Conservation (phyloP, 2,329 filamentous ascomycete genomes). For the Clarireedia homoeocarpa region DNA sequence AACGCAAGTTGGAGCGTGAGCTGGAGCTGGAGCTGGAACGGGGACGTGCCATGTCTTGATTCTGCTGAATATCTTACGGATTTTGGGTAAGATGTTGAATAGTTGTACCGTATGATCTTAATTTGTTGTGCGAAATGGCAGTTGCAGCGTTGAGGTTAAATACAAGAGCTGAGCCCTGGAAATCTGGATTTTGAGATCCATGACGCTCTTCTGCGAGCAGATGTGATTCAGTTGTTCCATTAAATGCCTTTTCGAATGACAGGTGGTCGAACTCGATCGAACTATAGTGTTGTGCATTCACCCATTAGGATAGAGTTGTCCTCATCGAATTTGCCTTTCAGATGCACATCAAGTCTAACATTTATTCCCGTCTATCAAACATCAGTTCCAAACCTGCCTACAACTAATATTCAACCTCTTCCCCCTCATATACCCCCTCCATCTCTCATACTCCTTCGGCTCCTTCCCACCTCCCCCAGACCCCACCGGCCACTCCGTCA, state of each 20-base stretch:
- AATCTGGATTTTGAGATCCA: background rate
- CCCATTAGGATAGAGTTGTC: background rate
- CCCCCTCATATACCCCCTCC: conserved; percentile 79
- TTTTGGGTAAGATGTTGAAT: too few relatives aligned
- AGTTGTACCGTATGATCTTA: too few relatives aligned
- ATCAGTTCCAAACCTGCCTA: conserved; percentile 63
- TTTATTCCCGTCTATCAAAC: background rate
- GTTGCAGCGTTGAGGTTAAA: background rate
- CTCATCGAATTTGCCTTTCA: background rate
- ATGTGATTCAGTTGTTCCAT: background rate
- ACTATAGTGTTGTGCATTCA: background rate
- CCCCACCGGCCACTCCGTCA: conserved; percentile 64
- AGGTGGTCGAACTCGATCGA: background rate
- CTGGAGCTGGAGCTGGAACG: too few relatives aligned
- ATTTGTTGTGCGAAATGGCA: too few relatives aligned
- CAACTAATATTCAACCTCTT: conserved; percentile 92
- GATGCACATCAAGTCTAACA: background rate
- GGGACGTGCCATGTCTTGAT: too few relatives aligned
- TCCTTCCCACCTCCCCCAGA: conserved; percentile 30
- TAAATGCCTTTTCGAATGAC: too few relatives aligned
- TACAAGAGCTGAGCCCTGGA: background rate
- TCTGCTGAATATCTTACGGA: too few relatives aligned
- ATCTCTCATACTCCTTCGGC: conserved; percentile 44
- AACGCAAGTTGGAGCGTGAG: too few relatives aligned
- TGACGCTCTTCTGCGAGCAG: background rate